Percentiles rank a stretch among this genome's conserved stretches.
Conservation (phyloP, 495 filamentous ascomycete genomes). For the Penicillium mononematosum region DNA sequence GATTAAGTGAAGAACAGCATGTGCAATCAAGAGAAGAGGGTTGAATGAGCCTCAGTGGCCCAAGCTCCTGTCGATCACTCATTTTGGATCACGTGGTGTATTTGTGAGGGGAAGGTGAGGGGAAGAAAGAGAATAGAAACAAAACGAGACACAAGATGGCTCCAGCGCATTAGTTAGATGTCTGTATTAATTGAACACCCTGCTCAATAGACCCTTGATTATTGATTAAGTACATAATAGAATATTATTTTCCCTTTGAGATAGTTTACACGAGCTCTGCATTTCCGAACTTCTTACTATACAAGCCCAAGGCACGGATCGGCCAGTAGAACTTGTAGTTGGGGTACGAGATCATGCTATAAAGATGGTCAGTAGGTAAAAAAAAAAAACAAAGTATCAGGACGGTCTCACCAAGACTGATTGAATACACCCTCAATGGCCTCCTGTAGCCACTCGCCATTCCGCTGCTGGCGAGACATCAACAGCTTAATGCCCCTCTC, state of each 20-base stretch:
- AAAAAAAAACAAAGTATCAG: constrained; percentile 51
- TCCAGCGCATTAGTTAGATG: no score
- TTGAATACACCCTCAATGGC: constrained; percentile 98
- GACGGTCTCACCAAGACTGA: constrained; percentile 72
- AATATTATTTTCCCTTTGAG: background rate
- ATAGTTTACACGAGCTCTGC: constrained; percentile 41
- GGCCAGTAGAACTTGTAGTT: constrained; percentile 99
- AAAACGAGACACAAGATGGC: background rate
- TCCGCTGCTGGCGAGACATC: constrained; percentile 77
- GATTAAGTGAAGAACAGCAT: background rate
- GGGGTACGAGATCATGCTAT: constrained; percentile 95
- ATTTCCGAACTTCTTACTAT: constrained; percentile 71
- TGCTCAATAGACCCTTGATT: constrained; percentile 3
- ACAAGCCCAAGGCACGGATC: constrained; percentile 90
- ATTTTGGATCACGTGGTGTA: background rate
- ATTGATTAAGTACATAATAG: constrained; percentile 18
- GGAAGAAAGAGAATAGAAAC: no score
- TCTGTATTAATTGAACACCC: background rate
- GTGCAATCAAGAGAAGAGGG: background rate
- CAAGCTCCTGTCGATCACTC: background rate
- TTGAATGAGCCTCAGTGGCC: background rate
- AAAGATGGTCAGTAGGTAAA: constrained; percentile 56
- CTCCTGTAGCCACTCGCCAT: constrained; percentile 95
- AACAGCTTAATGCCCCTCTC: constrained; percentile 75
- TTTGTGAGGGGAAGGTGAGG: background rate